phyloP scores from a whole-genome alignment of 495 filamentous ascomycete genomes.

The Beverwykella pulmonaria region DNA sequence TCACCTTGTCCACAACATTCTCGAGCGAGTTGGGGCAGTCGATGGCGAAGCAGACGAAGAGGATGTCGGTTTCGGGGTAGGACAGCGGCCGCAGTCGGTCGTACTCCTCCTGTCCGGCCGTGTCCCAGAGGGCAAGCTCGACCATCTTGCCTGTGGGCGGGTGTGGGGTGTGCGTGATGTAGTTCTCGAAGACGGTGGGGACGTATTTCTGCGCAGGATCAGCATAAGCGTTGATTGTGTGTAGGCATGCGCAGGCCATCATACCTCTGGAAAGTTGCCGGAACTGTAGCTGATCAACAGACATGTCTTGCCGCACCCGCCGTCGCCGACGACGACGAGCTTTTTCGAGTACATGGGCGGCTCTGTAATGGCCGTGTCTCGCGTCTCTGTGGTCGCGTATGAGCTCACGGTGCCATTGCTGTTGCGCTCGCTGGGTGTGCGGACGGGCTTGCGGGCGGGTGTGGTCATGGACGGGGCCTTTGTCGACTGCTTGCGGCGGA shows the following conservation, averaged over 20 bases:
- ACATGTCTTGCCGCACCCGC: constrained; percentile 98
- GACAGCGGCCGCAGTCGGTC: constrained; percentile 93
- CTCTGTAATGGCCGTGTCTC: constrained; percentile 81
- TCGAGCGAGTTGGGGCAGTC: constrained; percentile 98
- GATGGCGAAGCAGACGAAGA: constrained; percentile 99
- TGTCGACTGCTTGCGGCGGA: constrained; percentile 46
- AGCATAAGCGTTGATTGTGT: constrained; percentile 3
- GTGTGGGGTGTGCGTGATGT: constrained; percentile 94
- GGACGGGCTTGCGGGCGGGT: constrained; percentile 49
- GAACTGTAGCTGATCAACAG: constrained; percentile 96
- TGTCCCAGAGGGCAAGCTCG: constrained; percentile 97
- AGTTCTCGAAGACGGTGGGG: constrained; percentile 98
- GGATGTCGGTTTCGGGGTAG: constrained; percentile 94
- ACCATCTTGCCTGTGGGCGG: constrained; percentile 85
- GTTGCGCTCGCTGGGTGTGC: constrained; percentile 63
- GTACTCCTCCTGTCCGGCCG: constrained; percentile 97
- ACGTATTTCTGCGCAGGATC: constrained; percentile 85
- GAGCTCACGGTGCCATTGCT: constrained; percentile 87
- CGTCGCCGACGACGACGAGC: constrained; percentile 97
- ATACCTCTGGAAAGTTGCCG: constrained; percentile 97
- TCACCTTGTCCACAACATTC: constrained; percentile 97
- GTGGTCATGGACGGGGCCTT: constrained; percentile 24
- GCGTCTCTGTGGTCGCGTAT: constrained; percentile 67
- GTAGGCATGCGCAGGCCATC: constrained; percentile 12
- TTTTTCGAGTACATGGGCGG: constrained; percentile 96